Conservation (phyloP, 129 eudicot genomes). For the Arctium lappa region DNA sequence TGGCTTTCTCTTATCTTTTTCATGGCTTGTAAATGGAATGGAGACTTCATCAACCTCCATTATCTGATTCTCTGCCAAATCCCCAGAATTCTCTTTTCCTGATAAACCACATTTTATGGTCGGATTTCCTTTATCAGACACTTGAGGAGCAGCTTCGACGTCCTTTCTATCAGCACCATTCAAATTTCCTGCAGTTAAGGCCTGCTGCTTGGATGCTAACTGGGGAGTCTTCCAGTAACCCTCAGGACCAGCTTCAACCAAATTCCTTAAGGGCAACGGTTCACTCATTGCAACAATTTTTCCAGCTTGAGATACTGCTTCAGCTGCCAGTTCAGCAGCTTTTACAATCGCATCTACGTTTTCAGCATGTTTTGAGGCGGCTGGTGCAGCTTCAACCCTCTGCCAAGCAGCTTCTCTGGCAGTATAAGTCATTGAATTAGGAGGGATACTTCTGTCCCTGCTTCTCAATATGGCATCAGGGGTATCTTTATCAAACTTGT, state of each 20-base stretch:
- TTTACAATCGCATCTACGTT: constrained; percentile 70
- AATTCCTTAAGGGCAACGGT: constrained; percentile 49
- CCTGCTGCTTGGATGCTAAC: constrained; percentile 28
- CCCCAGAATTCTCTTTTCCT: constrained; percentile 17
- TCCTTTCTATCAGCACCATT: constrained; percentile 14
- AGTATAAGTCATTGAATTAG: constrained; percentile 44
- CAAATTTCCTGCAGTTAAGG: constrained; percentile 5
- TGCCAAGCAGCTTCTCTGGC: constrained; percentile 65
- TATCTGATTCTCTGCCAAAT: constrained; percentile 18
- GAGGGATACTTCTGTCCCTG: constrained; percentile 22
- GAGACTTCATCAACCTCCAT: constrained; percentile 26
- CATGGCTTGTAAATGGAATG: constrained; percentile 30
- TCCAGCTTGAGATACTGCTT: constrained; percentile 94
- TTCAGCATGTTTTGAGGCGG: constrained; percentile 75
- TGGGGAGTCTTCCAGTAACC: constrained; percentile 58
- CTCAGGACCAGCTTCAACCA: constrained; percentile 69
- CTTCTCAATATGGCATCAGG: constrained; percentile 41
- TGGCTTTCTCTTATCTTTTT: constrained; percentile 35
- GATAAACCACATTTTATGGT: constrained; percentile 15
- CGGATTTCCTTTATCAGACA: constrained; percentile 30
- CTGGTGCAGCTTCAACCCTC: constrained; percentile 73
- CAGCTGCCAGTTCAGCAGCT: constrained; percentile 94
- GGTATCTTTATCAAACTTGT: constrained; percentile 31
- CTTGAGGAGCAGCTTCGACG: constrained; percentile 30
- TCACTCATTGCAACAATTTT: constrained; percentile 76